Percentiles rank a stretch among this genome's conserved stretches.
These are phyloP conservation scores for Gymnopus androsaceus DNA, from an alignment of 1,284 basidiomycete genomes.

Conservation along the genomic window DNA sequence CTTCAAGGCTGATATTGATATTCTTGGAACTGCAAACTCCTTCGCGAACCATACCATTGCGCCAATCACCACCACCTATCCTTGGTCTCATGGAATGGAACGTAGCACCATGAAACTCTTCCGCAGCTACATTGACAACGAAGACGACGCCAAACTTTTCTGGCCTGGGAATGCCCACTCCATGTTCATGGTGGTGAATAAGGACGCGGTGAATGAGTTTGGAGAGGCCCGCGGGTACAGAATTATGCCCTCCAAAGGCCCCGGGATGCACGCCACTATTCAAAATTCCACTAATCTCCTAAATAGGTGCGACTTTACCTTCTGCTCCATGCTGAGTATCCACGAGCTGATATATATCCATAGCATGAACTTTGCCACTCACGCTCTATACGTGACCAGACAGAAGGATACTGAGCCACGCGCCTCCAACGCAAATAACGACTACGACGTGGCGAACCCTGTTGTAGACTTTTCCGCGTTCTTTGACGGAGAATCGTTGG, in stretches of 20 bases:
- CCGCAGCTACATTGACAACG: slow-evolving; percentile 20
- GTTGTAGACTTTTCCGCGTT: slow-evolving; percentile 21
- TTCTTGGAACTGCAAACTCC: slow-evolving; percentile 23
- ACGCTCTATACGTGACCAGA: slow-evolving; percentile 21
- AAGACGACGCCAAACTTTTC: slow-evolving; percentile 20
- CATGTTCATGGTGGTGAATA: slow-evolving; percentile 24
- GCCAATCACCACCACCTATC: slow-evolving; percentile 19
- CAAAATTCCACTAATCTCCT: slow-evolving; percentile 17
- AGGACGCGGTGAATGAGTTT: slow-evolving; percentile 20
- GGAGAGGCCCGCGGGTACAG: slow-evolving; percentile 22
- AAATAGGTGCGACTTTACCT: too few species aligned
- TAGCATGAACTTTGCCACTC: slow-evolving; percentile 21
- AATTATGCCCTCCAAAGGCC: slow-evolving; percentile 22
- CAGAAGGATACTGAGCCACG: slow-evolving; percentile 24
- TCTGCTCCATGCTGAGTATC: too few species aligned
- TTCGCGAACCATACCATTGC: slow-evolving; percentile 23
- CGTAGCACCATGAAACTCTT: slow-evolving; percentile 23
- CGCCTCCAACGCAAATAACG: slow-evolving; percentile 21
- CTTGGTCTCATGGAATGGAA: slow-evolving; percentile 20
- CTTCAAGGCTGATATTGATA: slow-evolving; percentile 22
- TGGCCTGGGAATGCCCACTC: slow-evolving; percentile 21
- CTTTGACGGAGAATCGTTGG: slow-evolving; percentile 17
- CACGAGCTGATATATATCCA: too few species aligned
- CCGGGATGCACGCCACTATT: slow-evolving; percentile 23
- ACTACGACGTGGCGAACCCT: slow-evolving; percentile 23